Evolutionary conservation across 306 rosid species (phyloP), one percentile per base, ranked within the genome.

Genomic region (Quercus rubra): DNA sequence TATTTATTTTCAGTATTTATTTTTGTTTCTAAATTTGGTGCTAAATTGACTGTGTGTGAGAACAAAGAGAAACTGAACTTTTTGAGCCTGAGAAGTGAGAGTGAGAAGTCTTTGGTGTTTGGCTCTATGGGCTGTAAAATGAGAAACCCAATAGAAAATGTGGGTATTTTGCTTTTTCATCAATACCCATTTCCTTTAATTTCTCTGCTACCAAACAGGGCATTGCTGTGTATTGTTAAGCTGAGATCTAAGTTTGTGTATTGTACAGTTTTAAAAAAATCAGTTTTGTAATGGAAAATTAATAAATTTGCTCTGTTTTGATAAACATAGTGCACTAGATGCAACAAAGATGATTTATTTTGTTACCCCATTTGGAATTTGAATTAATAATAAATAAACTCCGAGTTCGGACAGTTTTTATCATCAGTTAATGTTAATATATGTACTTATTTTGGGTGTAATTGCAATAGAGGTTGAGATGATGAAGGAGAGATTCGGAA

Each of bases 401-500:
- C 3, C 2, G 3, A 8, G 51, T 43, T 43, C 0, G 3, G 13
- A 43, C 51, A 43, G 51, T 5, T 33, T 43, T 43, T 43, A 3
- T 49, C 1, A 12, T 11, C 52, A 8, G 52, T 11, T 46, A 46
- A 35, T 35, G 9, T 35, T 35, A 35, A 35, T 35, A 35, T 6
- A 35, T 46, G 52, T 46, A 10, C 15, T 12, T 49, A 13, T 49
- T 49, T 10, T 49, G 15, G 54, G 17, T 49, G 15, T 49, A 49
- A 49, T 14, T 27, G 58, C 4, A 66, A 68, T 75, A 94, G 98
- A 92, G 83, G 91, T 89, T 54, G 98, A 90, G 73, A 87, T 94
- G 96, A 94, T 94, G 98, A 94, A 92, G 83, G 98, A 94, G 94
- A 87, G 97, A 43, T 94, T 94, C 20, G 94, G 96, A 3, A 94